phyloP scores from a whole-genome alignment of 345 rosid species.

The Gynandropsis gynandra region DNA sequence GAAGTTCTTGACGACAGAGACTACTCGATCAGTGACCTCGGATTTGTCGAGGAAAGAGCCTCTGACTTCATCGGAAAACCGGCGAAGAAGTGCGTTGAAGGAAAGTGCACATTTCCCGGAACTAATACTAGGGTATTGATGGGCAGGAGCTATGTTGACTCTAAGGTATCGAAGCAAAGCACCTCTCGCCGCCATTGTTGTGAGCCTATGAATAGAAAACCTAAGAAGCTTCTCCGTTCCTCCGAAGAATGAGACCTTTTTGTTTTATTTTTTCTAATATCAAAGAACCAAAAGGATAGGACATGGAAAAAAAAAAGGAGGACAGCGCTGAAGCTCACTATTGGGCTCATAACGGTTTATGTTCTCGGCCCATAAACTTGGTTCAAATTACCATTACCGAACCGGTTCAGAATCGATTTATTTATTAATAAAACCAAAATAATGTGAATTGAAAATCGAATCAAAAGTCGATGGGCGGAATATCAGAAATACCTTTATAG shows the following conservation, averaged over 20 bases:
- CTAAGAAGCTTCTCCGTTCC: slow-evolving; percentile 9
- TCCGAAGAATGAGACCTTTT: background rate
- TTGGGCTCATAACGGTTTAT: too few species aligned
- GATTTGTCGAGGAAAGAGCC: slow-evolving; percentile 94
- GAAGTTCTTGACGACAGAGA: slow-evolving; percentile 82
- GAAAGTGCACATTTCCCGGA: slow-evolving; percentile 26
- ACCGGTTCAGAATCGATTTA: too few species aligned
- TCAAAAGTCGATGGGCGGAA: too few species aligned
- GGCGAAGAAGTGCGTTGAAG: slow-evolving; percentile 43
- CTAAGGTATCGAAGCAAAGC: slow-evolving; percentile 66
- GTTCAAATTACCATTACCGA: too few species aligned
- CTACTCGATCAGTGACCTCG: slow-evolving; percentile 91
- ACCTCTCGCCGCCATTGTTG: slow-evolving; percentile 60
- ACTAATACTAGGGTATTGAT: slow-evolving; percentile 29
- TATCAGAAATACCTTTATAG: too few species aligned
- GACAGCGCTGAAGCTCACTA: too few species aligned
- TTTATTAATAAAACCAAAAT: too few species aligned
- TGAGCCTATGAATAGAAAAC: background rate
- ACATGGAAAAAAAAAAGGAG: too few species aligned
- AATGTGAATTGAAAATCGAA: too few species aligned
- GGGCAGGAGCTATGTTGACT: slow-evolving; percentile 37
- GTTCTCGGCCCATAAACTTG: too few species aligned
- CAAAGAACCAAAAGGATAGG: too few species aligned
- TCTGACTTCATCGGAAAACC: slow-evolving; percentile 69
- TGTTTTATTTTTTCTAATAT: too few species aligned